Evolutionary conservation across 1,139 yeast genomes (phyloP), one percentile per base, ranked within the genome.

Genomic region (Saccharomyces hybrid): DNA sequence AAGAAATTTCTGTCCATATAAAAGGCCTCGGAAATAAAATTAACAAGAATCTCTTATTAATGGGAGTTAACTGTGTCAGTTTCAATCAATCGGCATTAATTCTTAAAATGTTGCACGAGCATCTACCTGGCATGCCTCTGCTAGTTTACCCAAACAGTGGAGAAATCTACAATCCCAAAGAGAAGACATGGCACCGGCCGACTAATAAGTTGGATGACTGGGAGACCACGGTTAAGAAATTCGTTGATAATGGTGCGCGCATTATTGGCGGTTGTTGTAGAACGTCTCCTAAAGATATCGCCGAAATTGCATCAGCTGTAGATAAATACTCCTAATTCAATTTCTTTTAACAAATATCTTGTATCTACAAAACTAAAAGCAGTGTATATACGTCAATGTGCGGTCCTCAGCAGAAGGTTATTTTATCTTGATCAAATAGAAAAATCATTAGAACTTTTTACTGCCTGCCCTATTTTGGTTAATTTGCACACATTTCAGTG

Each of bases 11-110:
- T 3, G 52, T 54, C 8, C 31, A 59, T 7, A 55, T 62, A 49
- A 60, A 77, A 76, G 13, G 73, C 71, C 48, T 56, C n/a, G 66
- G 73, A 73, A 56, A 82, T 79, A 31, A 57, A 34, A 11, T 58
- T 23, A 62, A 65, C 47, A 54, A 58, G n/a, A 63, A 65, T 50
- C 57, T 66, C 13, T 7, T 58, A 25, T 44, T 61, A 16, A 32
- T 63, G 31, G 70, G 70, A 7, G 62, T 63, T 20, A 67, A 67
- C 49, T 67, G 70, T 51, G 62, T 63, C 5, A 61, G 66, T 47
- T 64, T 59, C 56, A 59, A 61, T 31, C 54, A 62, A 25, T 61
- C 68, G 2, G 51, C 57, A n/a, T 55, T 53, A 5, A 64, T 64
- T 38, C 47, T 67, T 30, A 53, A 57, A 27, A 31, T 55, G 0